Evolutionary conservation across 495 filamentous ascomycete genomes (phyloP).

Genomic region (Lasiosphaeriaceae sp.): DNA sequence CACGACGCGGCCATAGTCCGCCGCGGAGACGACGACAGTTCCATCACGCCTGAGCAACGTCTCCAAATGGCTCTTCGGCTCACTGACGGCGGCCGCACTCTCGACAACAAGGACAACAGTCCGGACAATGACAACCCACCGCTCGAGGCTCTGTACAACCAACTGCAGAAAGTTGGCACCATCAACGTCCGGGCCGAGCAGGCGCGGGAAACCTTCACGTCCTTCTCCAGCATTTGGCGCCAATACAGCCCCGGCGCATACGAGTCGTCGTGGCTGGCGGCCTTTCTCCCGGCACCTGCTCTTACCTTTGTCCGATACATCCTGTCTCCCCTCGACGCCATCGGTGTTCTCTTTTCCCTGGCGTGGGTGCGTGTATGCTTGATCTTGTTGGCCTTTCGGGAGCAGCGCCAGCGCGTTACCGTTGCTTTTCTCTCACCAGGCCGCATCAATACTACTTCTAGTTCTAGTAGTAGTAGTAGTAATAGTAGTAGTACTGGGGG

Average conservation of each 20-base stretch:
- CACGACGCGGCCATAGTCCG: neutral
- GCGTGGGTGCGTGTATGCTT: neutral
- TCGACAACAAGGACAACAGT: neutral
- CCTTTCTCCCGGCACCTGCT: neutral
- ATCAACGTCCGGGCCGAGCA: neutral
- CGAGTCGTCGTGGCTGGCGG: neutral
- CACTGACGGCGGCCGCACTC: neutral
- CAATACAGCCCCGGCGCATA: neutral
- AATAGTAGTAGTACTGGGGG: neutral
- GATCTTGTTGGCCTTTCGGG: neutral
- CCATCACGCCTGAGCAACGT: neutral
- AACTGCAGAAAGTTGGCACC: neutral
- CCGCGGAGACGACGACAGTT: no score
- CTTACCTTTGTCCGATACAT: neutral
- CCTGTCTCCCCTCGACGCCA: neutral
- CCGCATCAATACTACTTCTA: no score
- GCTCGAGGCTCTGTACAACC: neutral
- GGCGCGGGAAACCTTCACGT: neutral
- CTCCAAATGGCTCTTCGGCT: neutral
- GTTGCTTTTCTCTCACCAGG: neutral
- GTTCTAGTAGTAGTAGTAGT: neutral
- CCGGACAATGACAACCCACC: neutral
- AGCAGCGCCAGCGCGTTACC: neutral
- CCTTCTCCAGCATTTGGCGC: neutral
- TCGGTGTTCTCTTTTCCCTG: neutral